A percentile compares a stretch with the other conserved stretches of the same genome.
Conservation (phyloP, 129 eudicot genomes). For the Logfia minima region DNA sequence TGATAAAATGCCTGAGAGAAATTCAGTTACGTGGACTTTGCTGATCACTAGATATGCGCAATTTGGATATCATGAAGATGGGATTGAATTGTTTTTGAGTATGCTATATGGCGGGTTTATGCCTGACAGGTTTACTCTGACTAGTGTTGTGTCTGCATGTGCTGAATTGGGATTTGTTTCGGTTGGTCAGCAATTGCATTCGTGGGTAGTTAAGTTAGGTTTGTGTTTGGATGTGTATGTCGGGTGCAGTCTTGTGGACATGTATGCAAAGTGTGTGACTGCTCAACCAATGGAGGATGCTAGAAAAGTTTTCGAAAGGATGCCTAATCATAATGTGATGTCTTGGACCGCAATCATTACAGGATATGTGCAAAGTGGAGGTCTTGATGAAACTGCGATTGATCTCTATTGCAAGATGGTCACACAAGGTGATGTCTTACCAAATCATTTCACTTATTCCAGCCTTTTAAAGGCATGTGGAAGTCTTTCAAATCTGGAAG, state of each 20-base stretch:
- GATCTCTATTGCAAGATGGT: conserved; percentile 58
- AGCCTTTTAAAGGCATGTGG: conserved; percentile 61
- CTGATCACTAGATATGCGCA: conserved; percentile 67
- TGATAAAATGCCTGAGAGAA: conserved; percentile 57
- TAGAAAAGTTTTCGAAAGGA: conserved; percentile 58
- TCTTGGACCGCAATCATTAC: conserved; percentile 75
- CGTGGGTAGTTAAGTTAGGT: conserved; percentile 50
- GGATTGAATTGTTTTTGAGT: conserved; percentile 43
- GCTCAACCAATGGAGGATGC: conserved; percentile 47
- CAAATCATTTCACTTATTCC: conserved; percentile 66
- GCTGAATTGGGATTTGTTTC: conserved; percentile 45
- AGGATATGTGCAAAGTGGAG: conserved; percentile 63
- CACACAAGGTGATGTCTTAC: conserved; percentile 42
- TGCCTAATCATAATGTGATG: conserved; percentile 56
- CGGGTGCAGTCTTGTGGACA: conserved; percentile 82
- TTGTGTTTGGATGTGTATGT: conserved; percentile 54
- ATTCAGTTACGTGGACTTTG: conserved; percentile 66
- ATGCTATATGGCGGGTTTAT: conserved; percentile 49
- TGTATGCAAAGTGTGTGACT: conserved; percentile 67
- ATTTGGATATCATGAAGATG: conserved; percentile 45
- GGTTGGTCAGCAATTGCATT: conserved; percentile 61
- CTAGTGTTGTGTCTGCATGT: conserved; percentile 62
- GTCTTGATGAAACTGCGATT: conserved; percentile 52
- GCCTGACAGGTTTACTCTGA: conserved; percentile 60
- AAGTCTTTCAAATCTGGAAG: conserved; percentile 39